Base-by-base conservation (phyloP, 2,329 filamentous ascomycete species). In the Cordyceps cicadae region DNA sequence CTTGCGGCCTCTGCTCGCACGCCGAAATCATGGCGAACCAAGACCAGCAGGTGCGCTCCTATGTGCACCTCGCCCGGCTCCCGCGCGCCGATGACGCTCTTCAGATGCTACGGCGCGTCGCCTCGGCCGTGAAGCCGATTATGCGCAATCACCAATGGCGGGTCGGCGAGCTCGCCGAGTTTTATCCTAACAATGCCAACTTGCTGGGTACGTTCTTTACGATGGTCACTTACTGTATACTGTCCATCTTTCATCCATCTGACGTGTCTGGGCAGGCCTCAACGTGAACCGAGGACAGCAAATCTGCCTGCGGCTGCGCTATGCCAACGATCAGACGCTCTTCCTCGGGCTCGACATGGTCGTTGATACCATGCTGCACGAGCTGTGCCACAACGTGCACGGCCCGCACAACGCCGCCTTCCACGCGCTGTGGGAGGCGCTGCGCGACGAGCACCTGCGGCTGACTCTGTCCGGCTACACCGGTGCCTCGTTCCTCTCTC, bases 361-460 rank as follows among this genome's bases (percentile, higher is more conserved):
- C 8, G 80, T 91, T 49, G 92, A 97, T 72, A 97, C 93, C 0
- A 89, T 97, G 86, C 84, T 97, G 21, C 93, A 97, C 71, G 93
- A 97, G 78, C 83, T 97, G 3, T 87, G 85, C n/a, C 93, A 97
- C 69, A 96, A 89, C 65, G 83, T 91, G 12, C 86, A 88, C 72
- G 91, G 90, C 0, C 89, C 90, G 1, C 93, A 97, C 71, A 86
- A 97, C 69, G 81, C 79, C 52, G 82, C 88, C 41, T 97, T 97
- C 69, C 86, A 96, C 66, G 86, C 86, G 0, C 77, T 97, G 5
- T 96, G 92, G 90, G 87, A 96, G 67, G 88, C 96, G 70, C 82
- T 97, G 5, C 86, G 93, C 21, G 89, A 93, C 62, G 92, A 97
- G 74, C 87, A 93, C 67, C 84, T 92, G 67, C 84, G 85, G 2